Conservation (phyloP, 2,329 filamentous ascomycete genomes). For the Aaosphaeria arxii region DNA sequence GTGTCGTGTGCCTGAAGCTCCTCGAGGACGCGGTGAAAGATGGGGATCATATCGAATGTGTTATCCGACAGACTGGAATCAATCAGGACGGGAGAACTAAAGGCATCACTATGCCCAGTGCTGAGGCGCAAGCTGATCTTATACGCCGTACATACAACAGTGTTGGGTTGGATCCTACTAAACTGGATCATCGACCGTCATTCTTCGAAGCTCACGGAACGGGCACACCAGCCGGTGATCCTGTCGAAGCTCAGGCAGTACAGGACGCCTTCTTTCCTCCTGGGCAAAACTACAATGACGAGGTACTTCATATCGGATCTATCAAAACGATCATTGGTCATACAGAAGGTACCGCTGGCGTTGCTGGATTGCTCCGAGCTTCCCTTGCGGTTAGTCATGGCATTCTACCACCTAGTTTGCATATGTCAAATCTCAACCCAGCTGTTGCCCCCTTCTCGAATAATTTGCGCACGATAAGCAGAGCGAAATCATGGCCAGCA, state of each 20-base stretch:
- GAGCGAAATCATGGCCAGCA: no score
- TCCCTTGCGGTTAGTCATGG: slow-evolving; percentile 36
- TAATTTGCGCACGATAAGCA: no score
- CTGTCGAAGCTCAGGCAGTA: slow-evolving; percentile 8
- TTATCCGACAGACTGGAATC: slow-evolving; percentile 22
- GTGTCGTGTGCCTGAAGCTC: slow-evolving; percentile 21
- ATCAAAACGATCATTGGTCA: slow-evolving; percentile 40
- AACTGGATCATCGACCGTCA: not conserved
- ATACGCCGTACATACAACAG: slow-evolving; percentile 20
- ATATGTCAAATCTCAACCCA: slow-evolving; percentile 12
- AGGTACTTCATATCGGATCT: slow-evolving; percentile 1
- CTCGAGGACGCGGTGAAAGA: slow-evolving; percentile 19
- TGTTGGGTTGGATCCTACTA: slow-evolving; percentile 22
- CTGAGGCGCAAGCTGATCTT: slow-evolving; percentile 4
- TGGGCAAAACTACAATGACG: no score
- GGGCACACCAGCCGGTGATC: slow-evolving; percentile 52
- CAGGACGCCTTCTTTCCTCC: slow-evolving; percentile 9
- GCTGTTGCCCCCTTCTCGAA: slow-evolving; percentile 5
- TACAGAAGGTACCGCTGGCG: slow-evolving; percentile 34
- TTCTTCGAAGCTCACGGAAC: slow-evolving; percentile 40
- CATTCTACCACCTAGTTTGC: slow-evolving; percentile 22
- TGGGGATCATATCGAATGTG: slow-evolving; percentile 21
- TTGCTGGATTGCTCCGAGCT: slow-evolving; percentile 36
- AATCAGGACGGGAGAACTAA: slow-evolving; percentile 26
- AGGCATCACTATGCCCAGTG: slow-evolving; percentile 4